phyloP scores from a whole-genome alignment of 768 basidiomycete genomes.

The Sarcodon aspratus region DNA sequence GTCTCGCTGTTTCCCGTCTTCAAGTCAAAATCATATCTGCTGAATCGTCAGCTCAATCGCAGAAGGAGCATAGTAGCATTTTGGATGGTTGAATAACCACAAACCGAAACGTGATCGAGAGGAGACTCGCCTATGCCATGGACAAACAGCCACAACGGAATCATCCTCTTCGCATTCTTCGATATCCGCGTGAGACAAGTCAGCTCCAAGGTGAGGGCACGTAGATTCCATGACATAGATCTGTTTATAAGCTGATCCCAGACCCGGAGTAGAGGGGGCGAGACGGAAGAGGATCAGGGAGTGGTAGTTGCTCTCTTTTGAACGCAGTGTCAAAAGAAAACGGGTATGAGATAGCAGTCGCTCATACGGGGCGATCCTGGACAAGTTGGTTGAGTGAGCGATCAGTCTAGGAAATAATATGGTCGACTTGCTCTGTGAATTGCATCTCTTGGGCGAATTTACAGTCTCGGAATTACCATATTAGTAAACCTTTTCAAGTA shows the following conservation, averaged over 20 bases:
- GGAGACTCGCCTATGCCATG: conserved; percentile 53
- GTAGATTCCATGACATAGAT: conserved; percentile 74
- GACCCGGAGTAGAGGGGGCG: conserved; percentile 17
- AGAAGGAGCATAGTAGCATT: not conserved
- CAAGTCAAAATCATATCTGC: conserved; percentile 66
- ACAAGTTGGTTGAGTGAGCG: no score
- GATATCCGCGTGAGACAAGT: conserved; percentile 73
- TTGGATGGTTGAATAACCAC: not conserved
- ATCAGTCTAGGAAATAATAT: no score
- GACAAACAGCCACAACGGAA: conserved; percentile 51
- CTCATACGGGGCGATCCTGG: conserved; percentile 32
- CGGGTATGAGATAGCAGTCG: conserved; percentile 44
- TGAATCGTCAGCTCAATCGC: not conserved
- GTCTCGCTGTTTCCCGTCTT: conserved; percentile 59
- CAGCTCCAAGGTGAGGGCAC: conserved; percentile 75
- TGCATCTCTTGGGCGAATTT: no score
- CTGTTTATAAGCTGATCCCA: conserved; percentile 17
- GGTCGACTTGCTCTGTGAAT: no score
- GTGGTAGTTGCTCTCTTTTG: conserved; percentile 44
- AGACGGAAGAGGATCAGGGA: conserved; percentile 58
- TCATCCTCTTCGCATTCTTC: conserved; percentile 45
- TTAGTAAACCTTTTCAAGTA: no score
- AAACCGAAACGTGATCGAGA: not conserved
- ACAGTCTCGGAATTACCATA: no score
- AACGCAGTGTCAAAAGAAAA: conserved; percentile 49